Conservation (phyloP, 73 alveolate species). For the Blepharisma stoltei region DNA sequence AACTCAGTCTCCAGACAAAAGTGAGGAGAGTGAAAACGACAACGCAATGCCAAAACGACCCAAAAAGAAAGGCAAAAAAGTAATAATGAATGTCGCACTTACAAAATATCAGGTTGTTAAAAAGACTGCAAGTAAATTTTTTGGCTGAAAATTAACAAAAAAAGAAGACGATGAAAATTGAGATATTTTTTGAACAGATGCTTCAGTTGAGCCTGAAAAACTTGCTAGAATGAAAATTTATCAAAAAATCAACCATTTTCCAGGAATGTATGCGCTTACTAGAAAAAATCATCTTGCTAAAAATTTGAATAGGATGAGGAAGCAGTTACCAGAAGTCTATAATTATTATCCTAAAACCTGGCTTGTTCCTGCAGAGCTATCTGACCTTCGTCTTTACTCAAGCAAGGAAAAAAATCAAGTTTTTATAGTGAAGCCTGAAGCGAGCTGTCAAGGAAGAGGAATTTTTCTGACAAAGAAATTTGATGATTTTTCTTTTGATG, state of each 20-base stretch:
- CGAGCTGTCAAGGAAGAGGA: slow-evolving; percentile 52
- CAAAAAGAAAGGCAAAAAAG: too few species aligned
- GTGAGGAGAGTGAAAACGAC: too few species aligned
- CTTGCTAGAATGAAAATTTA: slow-evolving; percentile 41
- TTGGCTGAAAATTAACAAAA: too few species aligned
- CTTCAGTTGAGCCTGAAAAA: slow-evolving; percentile 46
- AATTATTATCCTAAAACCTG: slow-evolving; percentile 79
- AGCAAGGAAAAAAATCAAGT: slow-evolving; percentile 27
- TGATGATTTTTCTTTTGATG: slow-evolving; percentile 52
- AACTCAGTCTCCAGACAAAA: too few species aligned
- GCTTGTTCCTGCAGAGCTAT: slow-evolving; percentile 6
- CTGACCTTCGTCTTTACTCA: too few species aligned
- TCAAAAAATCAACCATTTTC: slow-evolving; percentile 61
- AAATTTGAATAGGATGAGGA: slow-evolving; percentile 57
- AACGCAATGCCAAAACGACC: too few species aligned
- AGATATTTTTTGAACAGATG: slow-evolving; percentile 47
- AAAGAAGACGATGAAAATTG: slow-evolving; percentile 9
- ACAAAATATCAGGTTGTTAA: too few species aligned
- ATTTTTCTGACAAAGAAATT: slow-evolving; percentile 39
- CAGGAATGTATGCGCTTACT: slow-evolving; percentile 58
- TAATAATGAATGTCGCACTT: too few species aligned
- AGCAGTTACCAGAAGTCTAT: slow-evolving; percentile 69
- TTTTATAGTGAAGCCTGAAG: slow-evolving; percentile 55
- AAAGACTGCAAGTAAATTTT: too few species aligned
- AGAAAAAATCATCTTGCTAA: slow-evolving; percentile 57